Base-by-base conservation (phyloP, 257 asterid species). In the Solanum chmielewskii region DNA sequence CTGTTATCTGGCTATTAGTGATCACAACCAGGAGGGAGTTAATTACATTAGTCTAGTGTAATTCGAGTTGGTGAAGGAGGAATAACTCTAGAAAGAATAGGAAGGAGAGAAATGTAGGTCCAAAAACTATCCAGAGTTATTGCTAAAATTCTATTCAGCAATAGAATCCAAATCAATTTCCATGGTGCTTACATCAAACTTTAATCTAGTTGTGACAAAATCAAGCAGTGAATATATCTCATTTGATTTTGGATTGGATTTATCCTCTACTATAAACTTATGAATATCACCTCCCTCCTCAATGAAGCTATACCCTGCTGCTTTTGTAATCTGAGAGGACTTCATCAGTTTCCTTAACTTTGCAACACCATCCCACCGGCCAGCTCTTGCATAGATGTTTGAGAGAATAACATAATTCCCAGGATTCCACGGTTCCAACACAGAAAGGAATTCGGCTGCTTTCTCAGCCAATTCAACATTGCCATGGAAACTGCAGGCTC, bases 341-440 rank as follows among this genome's bases (percentile, higher is more conserved):
- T 91, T 95, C 98, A 96, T 95, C 83, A 89, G 56, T 93, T 90
- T 96, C 93, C 98, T 93, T 77, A 93, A 86, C 88, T 89, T 91
- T 6, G 95, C 92, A 81, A 96, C 99, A 16, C 93, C 94, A 49
- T 91, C 96, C 99, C 98, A 94, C 73, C 56, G 86, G 73, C 91
- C 88, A 13, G 95, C 93, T 73, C 68, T 89, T 16, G 98, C 99
- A 44, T 96, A 94, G 7, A 96, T 93, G 86, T 96, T 96, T 1
- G 99, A 95, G 64, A 96, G 96, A 90, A 96, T 93, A 73, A 96
- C 98, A 85, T 96, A 96, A 76, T 95, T 96, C 7, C 98, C 98
- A 0, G 98, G 94, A 90, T 95, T 95, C 93, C 94, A 86, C 0
- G 97, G 98, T 86, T 95, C 99, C 92, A 92, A 86, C 86, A 68